Evolutionary conservation across 495 filamentous ascomycete species (phyloP).

Genomic region (Cairneyella variabilis): DNA sequence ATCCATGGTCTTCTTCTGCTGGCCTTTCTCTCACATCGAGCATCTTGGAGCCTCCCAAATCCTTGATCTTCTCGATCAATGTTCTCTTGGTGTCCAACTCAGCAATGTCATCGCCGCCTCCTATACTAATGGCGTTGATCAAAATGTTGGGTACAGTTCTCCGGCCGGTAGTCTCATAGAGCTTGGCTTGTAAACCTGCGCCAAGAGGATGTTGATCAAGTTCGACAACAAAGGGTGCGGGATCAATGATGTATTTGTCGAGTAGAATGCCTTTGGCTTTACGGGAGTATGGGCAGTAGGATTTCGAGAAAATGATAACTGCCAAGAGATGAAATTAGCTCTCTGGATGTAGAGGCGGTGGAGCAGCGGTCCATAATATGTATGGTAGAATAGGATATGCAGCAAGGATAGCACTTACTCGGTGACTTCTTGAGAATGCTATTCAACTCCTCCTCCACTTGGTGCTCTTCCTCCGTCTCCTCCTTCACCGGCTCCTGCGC

Average conservation of each 20-base stretch:
- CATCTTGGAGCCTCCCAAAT: conserved; percentile 66
- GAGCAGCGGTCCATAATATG: too few species aligned
- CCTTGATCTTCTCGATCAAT: conserved; percentile 67
- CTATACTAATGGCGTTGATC: conserved; percentile 82
- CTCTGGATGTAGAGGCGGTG: too few species aligned
- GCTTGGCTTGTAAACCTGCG: conserved; percentile 57
- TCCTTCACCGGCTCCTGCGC: conserved; percentile 39
- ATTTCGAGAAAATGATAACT: conserved; percentile 96
- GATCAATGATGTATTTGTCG: conserved; percentile 75
- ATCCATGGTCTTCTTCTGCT: conserved; percentile 9
- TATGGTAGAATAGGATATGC: background rate
- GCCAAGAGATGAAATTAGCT: conserved; percentile 4
- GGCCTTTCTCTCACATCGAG: conserved; percentile 34
- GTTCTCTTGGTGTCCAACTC: conserved; percentile 65
- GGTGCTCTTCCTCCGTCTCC: conserved; percentile 53
- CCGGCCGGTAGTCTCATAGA: conserved; percentile 71
- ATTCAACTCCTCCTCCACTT: conserved; percentile 61
- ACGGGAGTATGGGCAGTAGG: conserved; percentile 81
- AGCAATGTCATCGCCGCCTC: conserved; percentile 82
- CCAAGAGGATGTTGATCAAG: conserved; percentile 80
- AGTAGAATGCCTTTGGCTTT: conserved; percentile 80
- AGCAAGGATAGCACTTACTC: conserved; percentile 46
- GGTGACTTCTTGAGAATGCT: conserved; percentile 75
- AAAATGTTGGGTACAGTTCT: conserved; percentile 89
- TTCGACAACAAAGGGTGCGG: conserved; percentile 84